Percentiles rank a stretch among this genome's conserved stretches.
Conservation (phyloP, 805 yeast species). For the Hanseniaspora osmophila region DNA sequence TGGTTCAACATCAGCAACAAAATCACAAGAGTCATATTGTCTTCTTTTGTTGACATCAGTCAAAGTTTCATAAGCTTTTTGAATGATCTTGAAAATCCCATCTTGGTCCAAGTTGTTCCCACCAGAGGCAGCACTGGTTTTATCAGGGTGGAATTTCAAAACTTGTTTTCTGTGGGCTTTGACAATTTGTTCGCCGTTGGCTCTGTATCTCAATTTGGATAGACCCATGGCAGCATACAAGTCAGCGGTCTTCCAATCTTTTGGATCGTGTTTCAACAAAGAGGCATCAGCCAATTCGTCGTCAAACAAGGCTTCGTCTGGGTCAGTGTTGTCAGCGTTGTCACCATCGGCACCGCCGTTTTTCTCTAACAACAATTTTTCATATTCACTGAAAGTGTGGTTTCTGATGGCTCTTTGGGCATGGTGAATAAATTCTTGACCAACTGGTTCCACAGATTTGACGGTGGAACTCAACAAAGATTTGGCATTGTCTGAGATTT, state of each 20-base stretch:
- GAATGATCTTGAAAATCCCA: conserved; percentile 94
- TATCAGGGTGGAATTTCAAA: conserved; percentile 94
- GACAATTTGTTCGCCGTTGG: conserved; percentile 85
- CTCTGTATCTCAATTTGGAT: conserved; percentile 78
- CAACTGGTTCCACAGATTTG: conserved; percentile 91
- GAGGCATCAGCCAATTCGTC: conserved; percentile 60
- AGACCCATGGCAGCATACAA: conserved; percentile 92
- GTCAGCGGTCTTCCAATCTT: conserved; percentile 96
- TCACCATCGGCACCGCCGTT: conserved; percentile 63
- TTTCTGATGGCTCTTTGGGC: conserved; percentile 92
- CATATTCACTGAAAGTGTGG: conserved; percentile 97
- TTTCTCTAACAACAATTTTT: conserved; percentile 81
- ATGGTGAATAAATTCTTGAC: conserved; percentile 88
- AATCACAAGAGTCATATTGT: conserved; percentile 93
- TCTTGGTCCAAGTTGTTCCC: conserved; percentile 62
- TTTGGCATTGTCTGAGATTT: conserved; percentile 29
- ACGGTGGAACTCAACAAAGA: conserved; percentile 41
- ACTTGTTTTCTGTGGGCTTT: conserved; percentile 96
- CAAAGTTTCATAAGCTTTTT: conserved; percentile 86
- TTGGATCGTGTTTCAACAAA: conserved; percentile 78
- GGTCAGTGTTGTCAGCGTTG: conserved; percentile 36
- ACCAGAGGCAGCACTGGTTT: conserved; percentile 78
- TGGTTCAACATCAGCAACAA: conserved; percentile 68
- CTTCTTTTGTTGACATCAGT: conserved; percentile 75
- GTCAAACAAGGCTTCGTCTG: conserved; percentile 36